phyloP scores from a whole-genome alignment of 192 early-diverging fungal genomes.

The Phlyctochytrium bullatum region DNA sequence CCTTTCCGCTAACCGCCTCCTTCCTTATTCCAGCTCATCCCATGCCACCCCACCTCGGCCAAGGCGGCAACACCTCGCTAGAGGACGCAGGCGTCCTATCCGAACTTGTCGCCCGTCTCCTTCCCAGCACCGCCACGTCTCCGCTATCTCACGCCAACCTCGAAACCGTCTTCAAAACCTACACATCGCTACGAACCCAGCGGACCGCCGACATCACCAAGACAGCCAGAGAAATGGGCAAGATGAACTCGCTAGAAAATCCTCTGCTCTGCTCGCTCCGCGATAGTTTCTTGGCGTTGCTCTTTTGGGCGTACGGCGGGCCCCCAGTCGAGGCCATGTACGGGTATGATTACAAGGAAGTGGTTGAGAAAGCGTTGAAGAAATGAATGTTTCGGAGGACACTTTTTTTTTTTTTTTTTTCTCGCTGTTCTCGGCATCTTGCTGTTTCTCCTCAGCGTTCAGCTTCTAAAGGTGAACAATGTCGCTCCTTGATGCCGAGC shows the following conservation, averaged over 20 bases:
- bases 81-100: conserved; percentile 27
- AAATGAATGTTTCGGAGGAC: too few species aligned
- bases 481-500: too few species aligned
- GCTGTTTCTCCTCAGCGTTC: too few species aligned
- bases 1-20: background rate
- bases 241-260: conserved; percentile 6
- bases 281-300: background rate
- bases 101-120: conserved; percentile 11
- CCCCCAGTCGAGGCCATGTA: conserved; percentile 6
- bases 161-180: conserved; percentile 16
- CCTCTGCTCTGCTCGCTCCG: background rate
- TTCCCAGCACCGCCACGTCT: background rate
- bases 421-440: too few species aligned
- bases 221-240: conserved; percentile 1
- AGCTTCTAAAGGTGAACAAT: too few species aligned
- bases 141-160: background rate
- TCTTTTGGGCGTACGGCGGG: background rate
- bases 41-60: conserved; percentile 29
- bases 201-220: conserved; percentile 7
- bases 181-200: conserved; percentile 12
- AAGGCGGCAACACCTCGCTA: conserved; percentile 17
- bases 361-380: conserved; percentile 16
- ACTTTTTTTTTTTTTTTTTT: too few species aligned
- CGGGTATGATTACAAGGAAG: conserved; percentile 7
- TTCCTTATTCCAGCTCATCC: conserved; percentile 17